Evolutionary conservation across 805 yeast genomes (phyloP), one percentile per base, ranked within the genome.

Genomic region (Saturnispora ahearnii): DNA sequence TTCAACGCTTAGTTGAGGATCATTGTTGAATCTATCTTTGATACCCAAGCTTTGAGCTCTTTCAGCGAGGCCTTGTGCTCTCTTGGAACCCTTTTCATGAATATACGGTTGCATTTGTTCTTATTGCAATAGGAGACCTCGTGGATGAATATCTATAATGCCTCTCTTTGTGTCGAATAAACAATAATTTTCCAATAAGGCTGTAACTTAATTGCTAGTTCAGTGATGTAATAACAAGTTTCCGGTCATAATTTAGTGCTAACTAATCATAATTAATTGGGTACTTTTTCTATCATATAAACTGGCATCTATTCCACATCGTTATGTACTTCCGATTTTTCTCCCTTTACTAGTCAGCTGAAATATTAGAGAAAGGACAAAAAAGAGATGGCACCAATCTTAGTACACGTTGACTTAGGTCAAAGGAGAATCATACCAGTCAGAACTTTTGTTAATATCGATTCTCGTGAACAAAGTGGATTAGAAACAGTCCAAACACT

Each of bases 371-470:
- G 29, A 8, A 26, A 26, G 3, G 9, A 26, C 29, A 26, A 5
- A 26, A 26, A 10, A 18, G 28, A 24, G 13, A 47, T 47, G 50
- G 30, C 45, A 13, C 50, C 50, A 12, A 32, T 29, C 5, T 18
- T 45, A 26, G n/a, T 34, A 22, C 41, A 49, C 21, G n/a, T 44
- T 8, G 45, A 49, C 18, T 29, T 45, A 29, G 38, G 34, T 12
- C 13, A 30, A 28, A n/a, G 18, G 8, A 18, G 36, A 26, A n/a
- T 40, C 21, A 8, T 49, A 22, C 59, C 66, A 1, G 51, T 61
- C 5, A 50, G 66, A 18, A 59, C 65, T 1, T 64, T 62, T 40
- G 51, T 63, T 11, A 62, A 63, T 37, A 43, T 57, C 13, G 54
- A 50, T 21, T 24, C 32, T 3, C 36, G 13, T 30, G n/a, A 40